These are phyloP conservation scores for Volvox carteri DNA, from an alignment of 163 green algal genomes.

Conservation along the genomic window DNA sequence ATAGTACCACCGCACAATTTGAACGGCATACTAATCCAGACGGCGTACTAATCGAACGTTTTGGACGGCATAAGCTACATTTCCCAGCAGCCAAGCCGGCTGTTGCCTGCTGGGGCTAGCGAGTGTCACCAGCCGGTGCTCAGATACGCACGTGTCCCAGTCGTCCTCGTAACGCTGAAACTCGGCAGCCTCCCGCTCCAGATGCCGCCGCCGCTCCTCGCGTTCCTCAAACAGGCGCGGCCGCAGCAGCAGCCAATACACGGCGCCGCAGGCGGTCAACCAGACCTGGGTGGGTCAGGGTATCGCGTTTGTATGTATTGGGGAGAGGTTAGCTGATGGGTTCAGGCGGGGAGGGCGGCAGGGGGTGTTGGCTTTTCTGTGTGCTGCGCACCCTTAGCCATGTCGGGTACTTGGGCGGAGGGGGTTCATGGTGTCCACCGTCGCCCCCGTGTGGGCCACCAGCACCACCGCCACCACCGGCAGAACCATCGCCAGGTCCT, in stretches of 20 bases:
- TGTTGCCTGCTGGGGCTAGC: too few relatives aligned
- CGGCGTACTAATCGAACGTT: too few relatives aligned
- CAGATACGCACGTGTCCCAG: constrained; percentile 40
- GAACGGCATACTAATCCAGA: too few relatives aligned
- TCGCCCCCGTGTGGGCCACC: background rate
- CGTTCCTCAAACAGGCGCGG: constrained; percentile 41
- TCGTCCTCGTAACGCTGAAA: constrained; percentile 36
- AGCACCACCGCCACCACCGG: background rate
- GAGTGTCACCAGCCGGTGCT: too few relatives aligned
- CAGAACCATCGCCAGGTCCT: background rate
- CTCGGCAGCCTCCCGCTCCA: constrained; percentile 28
- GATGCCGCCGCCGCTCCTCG: background rate
- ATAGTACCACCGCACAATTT: too few relatives aligned
- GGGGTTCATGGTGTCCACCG: background rate
- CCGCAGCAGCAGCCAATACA: constrained; percentile 42
- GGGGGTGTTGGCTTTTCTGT: too few relatives aligned
- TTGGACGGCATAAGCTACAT: too few relatives aligned
- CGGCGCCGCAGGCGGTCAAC: constrained; percentile 16
- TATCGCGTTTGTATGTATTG: too few relatives aligned
- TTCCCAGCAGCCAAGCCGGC: too few relatives aligned
- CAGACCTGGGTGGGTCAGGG: constrained; percentile 22
- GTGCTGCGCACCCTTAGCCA: constrained; percentile 48
- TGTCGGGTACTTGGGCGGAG: background rate
- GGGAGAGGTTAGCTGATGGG: too few relatives aligned
- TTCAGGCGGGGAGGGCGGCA: too few relatives aligned